Percentiles rank a stretch among this genome's conserved stretches.
Evolutionary conservation across 73 alveolate species (phyloP).

Genomic region (Tetrahymena elliotti): DNA sequence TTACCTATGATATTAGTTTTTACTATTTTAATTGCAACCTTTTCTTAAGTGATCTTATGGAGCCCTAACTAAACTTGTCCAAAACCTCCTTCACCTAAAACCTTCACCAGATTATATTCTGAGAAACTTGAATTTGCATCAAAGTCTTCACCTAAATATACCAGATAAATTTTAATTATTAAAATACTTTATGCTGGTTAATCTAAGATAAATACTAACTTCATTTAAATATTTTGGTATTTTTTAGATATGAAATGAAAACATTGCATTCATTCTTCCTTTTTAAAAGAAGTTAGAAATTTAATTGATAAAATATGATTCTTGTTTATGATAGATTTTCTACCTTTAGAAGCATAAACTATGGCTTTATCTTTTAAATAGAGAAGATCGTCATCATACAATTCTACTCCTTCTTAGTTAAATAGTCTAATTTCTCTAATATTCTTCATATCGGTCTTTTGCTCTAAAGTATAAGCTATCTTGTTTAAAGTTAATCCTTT

Average conservation of each 20-base stretch:
- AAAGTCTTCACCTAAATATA: conserved; percentile 43
- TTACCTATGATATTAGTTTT: conserved; percentile 1
- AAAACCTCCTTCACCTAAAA: conserved; percentile 51
- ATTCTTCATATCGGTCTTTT: neutral
- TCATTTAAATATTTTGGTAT: neutral
- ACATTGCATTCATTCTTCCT: neutral
- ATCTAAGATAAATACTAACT: too few species aligned
- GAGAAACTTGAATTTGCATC: conserved; percentile 22
- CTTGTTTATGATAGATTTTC: neutral
- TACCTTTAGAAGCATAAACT: neutral
- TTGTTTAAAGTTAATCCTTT: neutral
- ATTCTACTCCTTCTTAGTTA: neutral
- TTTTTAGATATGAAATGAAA: too few species aligned
- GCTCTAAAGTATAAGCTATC: neutral
- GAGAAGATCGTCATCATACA: neutral
- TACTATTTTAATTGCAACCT: conserved; percentile 43
- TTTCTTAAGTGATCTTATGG: conserved; percentile 36
- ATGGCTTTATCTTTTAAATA: neutral
- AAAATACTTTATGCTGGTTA: neutral
- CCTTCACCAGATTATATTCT: conserved; percentile 31
- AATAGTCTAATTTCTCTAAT: neutral
- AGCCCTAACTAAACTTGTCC: conserved; percentile 40
- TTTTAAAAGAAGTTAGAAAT: neutral
- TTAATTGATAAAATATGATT: neutral
- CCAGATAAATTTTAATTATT: neutral